Conservation (phyloP, 495 filamentous ascomycete genomes). For the Schizothecium vesticola region DNA sequence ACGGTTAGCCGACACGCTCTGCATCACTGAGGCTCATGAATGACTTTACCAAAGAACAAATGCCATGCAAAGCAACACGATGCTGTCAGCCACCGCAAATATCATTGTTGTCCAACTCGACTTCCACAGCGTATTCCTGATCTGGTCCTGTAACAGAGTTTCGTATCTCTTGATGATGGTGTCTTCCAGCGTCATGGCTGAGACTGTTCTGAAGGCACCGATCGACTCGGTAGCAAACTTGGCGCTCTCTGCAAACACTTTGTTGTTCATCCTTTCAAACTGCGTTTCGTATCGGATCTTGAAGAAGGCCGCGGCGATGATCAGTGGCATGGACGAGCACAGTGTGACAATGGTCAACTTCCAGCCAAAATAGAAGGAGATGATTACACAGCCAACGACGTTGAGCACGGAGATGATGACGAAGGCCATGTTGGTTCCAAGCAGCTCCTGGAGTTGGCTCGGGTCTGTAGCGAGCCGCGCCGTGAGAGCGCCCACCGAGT, state of each 20-base stretch:
- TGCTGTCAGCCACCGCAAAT: conserved; percentile 47
- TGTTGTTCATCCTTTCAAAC: conserved; percentile 47
- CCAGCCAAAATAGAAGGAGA: conserved; percentile 54
- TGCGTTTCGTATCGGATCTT: conserved; percentile 48
- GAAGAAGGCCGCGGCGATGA: conserved; percentile 46
- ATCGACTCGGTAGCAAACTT: conserved; percentile 55
- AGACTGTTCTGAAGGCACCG: conserved; percentile 51
- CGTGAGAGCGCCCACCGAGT: conserved; percentile 46
- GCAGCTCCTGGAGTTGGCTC: conserved; percentile 56
- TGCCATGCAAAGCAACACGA: conserved; percentile 50
- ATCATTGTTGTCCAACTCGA: conserved; percentile 47
- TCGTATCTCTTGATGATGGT: conserved; percentile 46
- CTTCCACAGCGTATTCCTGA: conserved; percentile 45
- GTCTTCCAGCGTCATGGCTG: conserved; percentile 50
- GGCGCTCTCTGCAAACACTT: conserved; percentile 50
- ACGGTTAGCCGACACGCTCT: background rate
- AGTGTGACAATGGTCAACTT: conserved; percentile 50
- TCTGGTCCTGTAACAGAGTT: conserved; percentile 45
- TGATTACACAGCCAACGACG: conserved; percentile 41
- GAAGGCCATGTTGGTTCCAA: conserved; percentile 52
- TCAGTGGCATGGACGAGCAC: conserved; percentile 46
- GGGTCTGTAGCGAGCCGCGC: conserved; percentile 53
- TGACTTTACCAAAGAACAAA: conserved; percentile 52
- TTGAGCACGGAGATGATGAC: conserved; percentile 46
- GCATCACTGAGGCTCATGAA: background rate